These are phyloP conservation scores for Gyromitra esculenta DNA, from an alignment of 2,329 filamentous ascomycete species.

Conservation along the genomic window DNA sequence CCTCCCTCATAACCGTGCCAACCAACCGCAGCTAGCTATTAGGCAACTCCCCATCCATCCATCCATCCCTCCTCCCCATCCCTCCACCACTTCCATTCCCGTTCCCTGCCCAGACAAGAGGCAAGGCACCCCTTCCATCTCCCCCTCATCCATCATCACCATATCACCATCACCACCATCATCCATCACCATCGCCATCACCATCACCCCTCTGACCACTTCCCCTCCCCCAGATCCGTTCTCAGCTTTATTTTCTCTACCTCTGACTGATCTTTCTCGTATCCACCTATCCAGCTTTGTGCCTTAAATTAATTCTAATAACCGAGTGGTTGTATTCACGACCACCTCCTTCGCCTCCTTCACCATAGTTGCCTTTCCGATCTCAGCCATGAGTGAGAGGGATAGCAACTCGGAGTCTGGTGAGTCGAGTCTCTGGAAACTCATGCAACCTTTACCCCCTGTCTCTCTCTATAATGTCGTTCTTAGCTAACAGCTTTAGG, in stretches of 20 bases:
- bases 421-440: conserved; percentile 20
- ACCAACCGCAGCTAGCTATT: conserved; percentile 1
- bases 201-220: not conserved
- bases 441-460: not conserved
- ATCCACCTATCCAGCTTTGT: conserved; percentile 8
- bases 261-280: not conserved
- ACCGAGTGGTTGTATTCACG: conserved; percentile 59
- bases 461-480: not conserved
- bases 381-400: conserved; percentile 56
- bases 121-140: not conserved
- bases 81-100: conserved; percentile 11
- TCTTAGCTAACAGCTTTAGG: conserved; percentile 32
- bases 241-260: not conserved
- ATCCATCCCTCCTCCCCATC: not conserved
- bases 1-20: not conserved
- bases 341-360: conserved; percentile 65
- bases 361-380: conserved; percentile 62
- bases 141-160: not conserved
- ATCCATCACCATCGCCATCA: conserved; percentile 24
- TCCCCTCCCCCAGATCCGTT: not conserved
- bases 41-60: conserved; percentile 6
- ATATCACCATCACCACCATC: conserved; percentile 11
- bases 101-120: not conserved
- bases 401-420: conserved; percentile 52
- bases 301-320: conserved; percentile 46